Percentiles rank a stretch among this genome's conserved stretches.
These are phyloP conservation scores for Eutrema salsugineum DNA, from an alignment of 441 rosid genomes.

Conservation along the genomic window DNA sequence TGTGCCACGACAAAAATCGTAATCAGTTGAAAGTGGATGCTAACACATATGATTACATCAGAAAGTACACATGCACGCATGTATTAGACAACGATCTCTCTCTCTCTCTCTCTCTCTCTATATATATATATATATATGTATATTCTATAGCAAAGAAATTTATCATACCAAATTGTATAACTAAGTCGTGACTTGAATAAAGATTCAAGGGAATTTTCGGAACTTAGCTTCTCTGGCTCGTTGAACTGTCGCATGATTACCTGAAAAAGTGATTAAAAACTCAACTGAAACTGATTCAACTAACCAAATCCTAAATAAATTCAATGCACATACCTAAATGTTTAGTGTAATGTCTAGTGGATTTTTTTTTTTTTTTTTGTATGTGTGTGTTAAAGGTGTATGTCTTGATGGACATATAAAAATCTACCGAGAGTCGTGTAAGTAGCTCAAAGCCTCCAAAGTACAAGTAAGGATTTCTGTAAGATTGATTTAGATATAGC, in stretches of 20 bases:
- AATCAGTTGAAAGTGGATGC: constrained; percentile 23
- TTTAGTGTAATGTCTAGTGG: no score
- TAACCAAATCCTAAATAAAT: no score
- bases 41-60: constrained; percentile 10
- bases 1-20: constrained; percentile 19
- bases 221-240: background rate
- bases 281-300: no score
- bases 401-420: no score
- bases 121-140: background rate
- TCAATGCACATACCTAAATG: no score
- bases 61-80: constrained; percentile 20
- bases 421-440: no score
- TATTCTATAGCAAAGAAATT: background rate
- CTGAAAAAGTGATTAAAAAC: no score
- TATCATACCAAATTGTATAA: background rate
- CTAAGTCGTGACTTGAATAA: background rate
- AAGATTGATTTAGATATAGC: no score
- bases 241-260: background rate
- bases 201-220: background rate
- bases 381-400: no score
- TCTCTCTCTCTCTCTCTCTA: background rate
- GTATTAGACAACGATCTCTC: constrained; percentile 9
- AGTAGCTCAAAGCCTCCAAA: no score
- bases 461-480: no score
- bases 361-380: no score